Evolutionary conservation across 2,329 filamentous ascomycete genomes (phyloP).

Genomic region (Macrophomina tecta): DNA sequence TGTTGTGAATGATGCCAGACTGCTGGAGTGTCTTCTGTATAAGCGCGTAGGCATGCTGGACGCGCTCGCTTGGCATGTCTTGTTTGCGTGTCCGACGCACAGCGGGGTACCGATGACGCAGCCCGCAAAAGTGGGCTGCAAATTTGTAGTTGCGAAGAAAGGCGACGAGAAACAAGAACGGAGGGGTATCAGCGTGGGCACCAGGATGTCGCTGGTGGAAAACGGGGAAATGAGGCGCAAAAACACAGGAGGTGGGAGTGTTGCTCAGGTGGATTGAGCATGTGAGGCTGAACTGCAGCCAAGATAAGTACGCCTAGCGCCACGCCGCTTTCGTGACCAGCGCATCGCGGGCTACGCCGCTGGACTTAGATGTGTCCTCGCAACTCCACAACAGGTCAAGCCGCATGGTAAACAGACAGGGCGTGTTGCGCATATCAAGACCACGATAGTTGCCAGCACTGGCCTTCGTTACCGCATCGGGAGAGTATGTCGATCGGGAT

Average conservation of each 20-base stretch:
- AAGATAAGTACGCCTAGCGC: slow-evolving; percentile 3
- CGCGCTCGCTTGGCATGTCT: slow-evolving; percentile 16
- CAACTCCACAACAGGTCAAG: too few relatives aligned
- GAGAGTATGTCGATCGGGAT: slow-evolving; percentile 10
- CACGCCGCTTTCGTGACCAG: background rate
- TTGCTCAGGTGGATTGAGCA: slow-evolving; percentile 19
- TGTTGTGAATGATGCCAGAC: slow-evolving; percentile 9
- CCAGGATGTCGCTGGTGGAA: background rate
- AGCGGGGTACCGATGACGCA: slow-evolving; percentile 1
- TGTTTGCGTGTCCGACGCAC: background rate
- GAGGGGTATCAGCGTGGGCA: background rate
- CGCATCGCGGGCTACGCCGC: too few relatives aligned
- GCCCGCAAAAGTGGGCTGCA: background rate
- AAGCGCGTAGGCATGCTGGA: slow-evolving; percentile 23
- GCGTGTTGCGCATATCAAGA: too few relatives aligned
- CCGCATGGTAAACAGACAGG: too few relatives aligned
- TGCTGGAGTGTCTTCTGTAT: slow-evolving; percentile 22
- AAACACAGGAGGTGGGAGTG: background rate
- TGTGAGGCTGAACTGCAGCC: slow-evolving; percentile 23
- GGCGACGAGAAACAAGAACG: background rate
- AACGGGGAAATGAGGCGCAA: background rate
- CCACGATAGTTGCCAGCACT: too few relatives aligned
- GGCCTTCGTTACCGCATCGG: background rate
- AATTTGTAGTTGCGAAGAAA: background rate
- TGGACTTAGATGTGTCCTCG: too few relatives aligned